phyloP scores from a whole-genome alignment of 2,329 filamentous ascomycete species.

The Fusarium globosum region DNA sequence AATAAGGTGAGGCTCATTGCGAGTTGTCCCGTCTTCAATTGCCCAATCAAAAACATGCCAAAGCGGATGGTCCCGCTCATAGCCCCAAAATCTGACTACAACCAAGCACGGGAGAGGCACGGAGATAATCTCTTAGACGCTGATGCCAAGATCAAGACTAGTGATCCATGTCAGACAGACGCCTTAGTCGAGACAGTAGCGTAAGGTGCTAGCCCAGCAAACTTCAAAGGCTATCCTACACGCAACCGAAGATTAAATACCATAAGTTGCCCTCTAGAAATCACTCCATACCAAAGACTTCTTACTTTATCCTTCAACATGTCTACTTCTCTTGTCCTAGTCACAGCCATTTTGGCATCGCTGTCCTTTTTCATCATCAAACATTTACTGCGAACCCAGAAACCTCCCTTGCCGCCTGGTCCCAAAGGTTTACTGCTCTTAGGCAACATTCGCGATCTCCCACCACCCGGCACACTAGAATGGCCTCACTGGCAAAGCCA shows the following conservation, averaged over 20 bases:
- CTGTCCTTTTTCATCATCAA: not conserved
- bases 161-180: not conserved
- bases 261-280: too few relatives aligned
- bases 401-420: conserved; percentile 54
- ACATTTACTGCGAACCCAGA: rapidly evolving
- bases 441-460: conserved; percentile 61
- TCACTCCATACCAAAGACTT: rapidly evolving
- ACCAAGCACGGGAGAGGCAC: not conserved
- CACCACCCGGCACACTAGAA: conserved; percentile 48
- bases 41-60: not conserved
- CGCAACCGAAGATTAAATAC: rapidly evolving
- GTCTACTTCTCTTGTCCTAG: rapidly evolving
- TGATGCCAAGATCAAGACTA: not conserved
- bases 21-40: not conserved
- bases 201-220: not conserved
- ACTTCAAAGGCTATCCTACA: not conserved
- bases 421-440: conserved; percentile 59
- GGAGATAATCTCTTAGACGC: not conserved
- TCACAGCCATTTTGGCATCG: not conserved
- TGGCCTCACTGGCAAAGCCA: conserved; percentile 54
- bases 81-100: not conserved
- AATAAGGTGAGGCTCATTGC: rapidly evolving
- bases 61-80: not conserved
- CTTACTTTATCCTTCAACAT: rapidly evolving
- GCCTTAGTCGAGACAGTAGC: not conserved